Percentiles rank a stretch among this genome's conserved stretches.
phyloP scores from a whole-genome alignment of 1,284 basidiomycete species.

The Ceratobasidium sp. region DNA sequence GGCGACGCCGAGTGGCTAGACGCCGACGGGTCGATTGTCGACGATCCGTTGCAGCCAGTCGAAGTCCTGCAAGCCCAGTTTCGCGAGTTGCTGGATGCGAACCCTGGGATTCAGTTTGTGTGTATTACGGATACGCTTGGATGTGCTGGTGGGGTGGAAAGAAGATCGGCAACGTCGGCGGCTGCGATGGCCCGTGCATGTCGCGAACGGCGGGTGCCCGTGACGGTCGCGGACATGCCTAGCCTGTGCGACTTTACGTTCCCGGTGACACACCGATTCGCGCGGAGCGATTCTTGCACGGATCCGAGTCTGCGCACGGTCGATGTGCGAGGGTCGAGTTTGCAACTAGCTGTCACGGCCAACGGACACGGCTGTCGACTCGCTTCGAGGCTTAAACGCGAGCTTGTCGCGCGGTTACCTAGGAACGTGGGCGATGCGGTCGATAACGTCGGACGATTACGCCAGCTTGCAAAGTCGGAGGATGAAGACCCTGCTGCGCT shows the following conservation, averaged over 20 bases:
- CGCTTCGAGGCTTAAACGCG: conserved; percentile 82
- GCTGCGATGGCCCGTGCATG: conserved; percentile 69
- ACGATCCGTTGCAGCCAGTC: conserved; percentile 55
- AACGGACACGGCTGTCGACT: conserved; percentile 94
- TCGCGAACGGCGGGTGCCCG: conserved; percentile 72
- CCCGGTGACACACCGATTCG: conserved; percentile 87
- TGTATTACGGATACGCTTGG: conserved; percentile 82
- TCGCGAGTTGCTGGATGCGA: conserved; percentile 51
- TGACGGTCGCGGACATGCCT: conserved; percentile 91
- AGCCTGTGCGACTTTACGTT: conserved; percentile 92
- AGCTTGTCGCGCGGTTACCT: conserved; percentile 83
- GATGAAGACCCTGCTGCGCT: conserved; percentile 55
- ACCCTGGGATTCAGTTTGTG: conserved; percentile 67
- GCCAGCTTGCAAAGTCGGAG: conserved; percentile 70
- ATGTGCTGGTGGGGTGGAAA: conserved; percentile 51
- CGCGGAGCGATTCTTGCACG: conserved; percentile 51
- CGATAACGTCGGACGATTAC: conserved; percentile 78
- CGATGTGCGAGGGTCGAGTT: conserved; percentile 61
- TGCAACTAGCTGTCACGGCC: conserved; percentile 91
- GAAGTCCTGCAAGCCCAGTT: conserved; percentile 53
- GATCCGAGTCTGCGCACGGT: conserved; percentile 47
- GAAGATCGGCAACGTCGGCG: conserved; percentile 68
- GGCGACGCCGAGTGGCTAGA: conserved; percentile 58
- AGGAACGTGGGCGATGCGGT: conserved; percentile 83
- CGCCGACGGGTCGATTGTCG: conserved; percentile 59